Conservation (phyloP, 805 yeast species). For the Starmerella floricola region DNA sequence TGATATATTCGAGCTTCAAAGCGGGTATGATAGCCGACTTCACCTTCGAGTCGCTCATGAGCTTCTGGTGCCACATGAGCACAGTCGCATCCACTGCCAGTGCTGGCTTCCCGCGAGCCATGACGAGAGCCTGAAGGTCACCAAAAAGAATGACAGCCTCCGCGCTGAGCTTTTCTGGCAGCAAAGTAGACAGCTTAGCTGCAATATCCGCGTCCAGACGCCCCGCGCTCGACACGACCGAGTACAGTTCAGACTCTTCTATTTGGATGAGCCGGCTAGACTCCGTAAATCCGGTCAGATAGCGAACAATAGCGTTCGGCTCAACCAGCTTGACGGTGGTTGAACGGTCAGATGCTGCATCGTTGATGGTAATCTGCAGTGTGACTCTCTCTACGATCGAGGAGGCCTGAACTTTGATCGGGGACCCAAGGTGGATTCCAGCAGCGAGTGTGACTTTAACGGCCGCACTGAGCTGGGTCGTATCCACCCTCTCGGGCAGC, state of each 20-base stretch:
- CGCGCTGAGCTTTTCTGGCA: constrained; percentile 28
- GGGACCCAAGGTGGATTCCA: constrained; percentile 26
- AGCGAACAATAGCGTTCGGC: constrained; percentile 43
- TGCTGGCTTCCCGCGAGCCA: constrained; percentile 27
- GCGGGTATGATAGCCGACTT: constrained; percentile 22
- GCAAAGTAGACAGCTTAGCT: constrained; percentile 18
- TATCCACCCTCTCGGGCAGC: constrained; percentile 20
- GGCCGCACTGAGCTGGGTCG: constrained; percentile 18
- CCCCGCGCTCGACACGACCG: constrained; percentile 15
- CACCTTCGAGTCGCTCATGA: constrained; percentile 23
- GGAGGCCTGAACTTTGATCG: constrained; percentile 23
- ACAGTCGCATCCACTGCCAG: constrained; percentile 25
- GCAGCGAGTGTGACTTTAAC: constrained; percentile 36
- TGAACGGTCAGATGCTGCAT: constrained; percentile 8
- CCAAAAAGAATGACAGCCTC: constrained; percentile 37
- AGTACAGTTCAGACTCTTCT: constrained; percentile 33
- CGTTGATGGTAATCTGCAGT: constrained; percentile 13
- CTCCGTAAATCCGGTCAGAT: constrained; percentile 24
- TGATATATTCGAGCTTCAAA: constrained; percentile 15
- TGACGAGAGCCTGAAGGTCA: constrained; percentile 32
- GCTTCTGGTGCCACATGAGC: constrained; percentile 28
- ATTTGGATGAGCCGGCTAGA: constrained; percentile 25
- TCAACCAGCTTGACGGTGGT: constrained; percentile 30
- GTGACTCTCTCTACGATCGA: constrained; percentile 13
- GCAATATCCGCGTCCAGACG: constrained; percentile 21